Conservation (phyloP, 192 early-diverging fungal species). For the Rhizoclosmatium globosum region DNA sequence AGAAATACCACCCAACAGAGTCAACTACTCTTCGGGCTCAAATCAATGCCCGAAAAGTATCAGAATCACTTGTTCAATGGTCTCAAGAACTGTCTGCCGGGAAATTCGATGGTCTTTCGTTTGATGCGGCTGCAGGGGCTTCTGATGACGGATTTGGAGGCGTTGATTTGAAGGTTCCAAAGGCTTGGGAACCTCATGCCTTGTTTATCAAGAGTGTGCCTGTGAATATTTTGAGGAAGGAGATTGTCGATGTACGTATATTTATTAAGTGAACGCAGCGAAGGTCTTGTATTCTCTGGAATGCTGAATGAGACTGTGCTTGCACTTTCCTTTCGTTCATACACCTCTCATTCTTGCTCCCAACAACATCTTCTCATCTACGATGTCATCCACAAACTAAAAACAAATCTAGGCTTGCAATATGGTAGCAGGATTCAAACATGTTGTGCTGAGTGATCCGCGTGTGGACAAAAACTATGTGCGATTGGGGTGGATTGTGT, state of each 20-base stretch:
- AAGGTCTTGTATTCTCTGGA: too few species aligned
- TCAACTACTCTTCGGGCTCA: slow-evolving; percentile 62
- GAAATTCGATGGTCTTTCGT: slow-evolving; percentile 66
- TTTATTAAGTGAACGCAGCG: too few species aligned
- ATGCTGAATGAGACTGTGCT: too few species aligned
- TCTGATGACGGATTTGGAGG: slow-evolving; percentile 25
- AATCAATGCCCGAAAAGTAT: slow-evolving; percentile 60
- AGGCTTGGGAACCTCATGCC: slow-evolving; percentile 45
- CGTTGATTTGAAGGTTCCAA: slow-evolving; percentile 25
- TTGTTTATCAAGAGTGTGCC: slow-evolving; percentile 88
- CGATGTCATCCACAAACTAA: neutral
- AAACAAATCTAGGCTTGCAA: slow-evolving; percentile 60
- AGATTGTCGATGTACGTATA: slow-evolving; percentile 75
- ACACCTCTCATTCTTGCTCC: too few species aligned
- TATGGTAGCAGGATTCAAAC: slow-evolving; percentile 81
- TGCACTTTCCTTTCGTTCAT: too few species aligned
- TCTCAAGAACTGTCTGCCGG: slow-evolving; percentile 72
- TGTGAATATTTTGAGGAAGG: slow-evolving; percentile 67
- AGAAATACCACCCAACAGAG: slow-evolving; percentile 88
- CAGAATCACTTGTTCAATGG: slow-evolving; percentile 65
- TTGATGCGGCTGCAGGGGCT: slow-evolving; percentile 54
- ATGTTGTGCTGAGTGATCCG: slow-evolving; percentile 87
- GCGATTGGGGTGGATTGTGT: slow-evolving; percentile 93
- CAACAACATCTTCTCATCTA: too few species aligned
- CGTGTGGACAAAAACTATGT: slow-evolving; percentile 82